Conservation (phyloP, 805 yeast species). For the Hyphopichia homilentoma region DNA sequence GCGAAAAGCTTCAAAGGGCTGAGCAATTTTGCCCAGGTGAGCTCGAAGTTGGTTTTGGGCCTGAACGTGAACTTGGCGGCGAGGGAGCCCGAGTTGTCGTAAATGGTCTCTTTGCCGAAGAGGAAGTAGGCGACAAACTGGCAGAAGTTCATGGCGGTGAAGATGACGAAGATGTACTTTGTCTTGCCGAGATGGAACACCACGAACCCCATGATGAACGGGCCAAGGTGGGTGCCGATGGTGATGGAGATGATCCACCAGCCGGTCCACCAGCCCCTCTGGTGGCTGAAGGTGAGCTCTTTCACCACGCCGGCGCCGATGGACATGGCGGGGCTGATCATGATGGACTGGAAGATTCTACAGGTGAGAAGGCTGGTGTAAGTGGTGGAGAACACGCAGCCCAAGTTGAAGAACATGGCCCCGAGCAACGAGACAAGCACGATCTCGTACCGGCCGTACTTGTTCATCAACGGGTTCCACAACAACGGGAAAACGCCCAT, state of each 20-base stretch:
- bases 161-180: constrained; percentile 10
- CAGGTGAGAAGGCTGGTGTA: constrained; percentile 11
- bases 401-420: constrained; percentile 8
- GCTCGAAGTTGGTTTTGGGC: constrained; percentile 1
- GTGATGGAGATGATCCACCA: constrained; percentile 12
- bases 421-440: constrained; percentile 9
- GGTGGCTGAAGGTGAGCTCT: constrained; percentile 13
- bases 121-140: constrained; percentile 10
- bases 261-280: constrained; percentile 13
- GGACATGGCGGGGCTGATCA: constrained; percentile 12
- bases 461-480: constrained; percentile 14
- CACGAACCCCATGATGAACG: constrained; percentile 14
- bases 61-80: no score
- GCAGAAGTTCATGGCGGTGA: constrained; percentile 9
- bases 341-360: constrained; percentile 10
- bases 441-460: constrained; percentile 10
- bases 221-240: constrained; percentile 14
- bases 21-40: constrained; percentile 5
- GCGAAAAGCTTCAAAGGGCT: constrained; percentile 7
- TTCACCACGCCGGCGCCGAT: constrained; percentile 13
- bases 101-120: constrained; percentile 12
- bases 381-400: constrained; percentile 8
- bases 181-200: constrained; percentile 6
- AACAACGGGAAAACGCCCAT: constrained; percentile 12
- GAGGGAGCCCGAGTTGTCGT: constrained; percentile 2